Conservation (phyloP, 352 stramenopile species). For the Peronospora farinosa region DNA sequence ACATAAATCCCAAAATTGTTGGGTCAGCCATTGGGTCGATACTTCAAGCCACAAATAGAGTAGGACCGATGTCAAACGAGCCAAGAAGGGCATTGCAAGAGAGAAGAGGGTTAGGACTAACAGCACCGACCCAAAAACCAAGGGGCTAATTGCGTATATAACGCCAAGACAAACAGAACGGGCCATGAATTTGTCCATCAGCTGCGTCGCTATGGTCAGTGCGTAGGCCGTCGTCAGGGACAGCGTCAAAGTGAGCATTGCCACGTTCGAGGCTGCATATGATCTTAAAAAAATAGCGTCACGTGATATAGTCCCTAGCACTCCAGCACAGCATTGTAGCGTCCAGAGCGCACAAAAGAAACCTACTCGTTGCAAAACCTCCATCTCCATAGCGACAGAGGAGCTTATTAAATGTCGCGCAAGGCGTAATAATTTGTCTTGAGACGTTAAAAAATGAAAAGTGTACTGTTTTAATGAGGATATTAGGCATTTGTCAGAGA, state of each 20-base stretch:
- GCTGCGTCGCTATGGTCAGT: conserved; percentile 40
- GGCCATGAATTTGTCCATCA: conserved; percentile 29
- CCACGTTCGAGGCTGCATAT: conserved; percentile 65
- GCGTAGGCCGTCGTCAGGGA: conserved; percentile 68
- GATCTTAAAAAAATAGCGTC: conserved; percentile 79
- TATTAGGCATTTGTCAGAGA: no score
- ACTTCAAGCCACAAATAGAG: conserved; percentile 84
- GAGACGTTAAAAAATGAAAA: conserved; percentile 1
- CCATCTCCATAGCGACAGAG: conserved; percentile 10
- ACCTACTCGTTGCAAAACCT: conserved; percentile 49
- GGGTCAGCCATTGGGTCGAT: conserved; percentile 59
- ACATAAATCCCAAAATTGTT: conserved; percentile 86
- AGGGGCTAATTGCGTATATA: conserved; percentile 46
- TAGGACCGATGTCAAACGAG: conserved; percentile 40
- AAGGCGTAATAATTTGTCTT: not conserved
- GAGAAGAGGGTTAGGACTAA: conserved; percentile 45
- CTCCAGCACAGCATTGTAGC: conserved; percentile 67
- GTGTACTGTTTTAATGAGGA: no score
- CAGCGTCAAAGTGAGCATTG: conserved; percentile 62
- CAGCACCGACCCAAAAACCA: conserved; percentile 36
- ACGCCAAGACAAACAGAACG: conserved; percentile 29
- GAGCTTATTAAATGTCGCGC: no score
- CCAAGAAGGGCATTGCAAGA: conserved; percentile 37
- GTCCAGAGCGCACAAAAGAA: conserved; percentile 83
- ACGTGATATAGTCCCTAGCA: conserved; percentile 71